Conservation (phyloP, 441 rosid genomes). For the Corymbia calophylla region DNA sequence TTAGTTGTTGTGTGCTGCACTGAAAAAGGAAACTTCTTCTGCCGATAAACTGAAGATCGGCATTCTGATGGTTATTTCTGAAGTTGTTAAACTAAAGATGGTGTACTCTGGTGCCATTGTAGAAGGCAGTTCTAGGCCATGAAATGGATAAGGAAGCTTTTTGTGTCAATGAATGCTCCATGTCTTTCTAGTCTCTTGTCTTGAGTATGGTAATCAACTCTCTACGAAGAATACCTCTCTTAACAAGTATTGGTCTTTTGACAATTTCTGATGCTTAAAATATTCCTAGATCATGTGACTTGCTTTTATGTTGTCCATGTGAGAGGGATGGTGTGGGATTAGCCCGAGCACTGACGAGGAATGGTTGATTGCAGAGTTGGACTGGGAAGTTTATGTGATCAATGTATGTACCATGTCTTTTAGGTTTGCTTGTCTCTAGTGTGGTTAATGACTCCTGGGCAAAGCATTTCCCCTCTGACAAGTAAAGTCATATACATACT, state of each 20-base stretch:
- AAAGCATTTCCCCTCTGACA: neutral
- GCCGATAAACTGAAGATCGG: neutral
- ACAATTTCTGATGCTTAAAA: neutral
- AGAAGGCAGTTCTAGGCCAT: neutral
- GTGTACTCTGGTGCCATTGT: neutral
- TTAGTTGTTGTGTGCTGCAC: neutral
- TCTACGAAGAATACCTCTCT: neutral
- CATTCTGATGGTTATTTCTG: neutral
- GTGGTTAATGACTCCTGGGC: neutral
- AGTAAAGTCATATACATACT: neutral
- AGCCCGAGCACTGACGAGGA: neutral
- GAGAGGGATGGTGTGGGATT: neutral
- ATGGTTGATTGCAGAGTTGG: neutral
- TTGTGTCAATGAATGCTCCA: neutral
- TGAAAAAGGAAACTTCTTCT: neutral
- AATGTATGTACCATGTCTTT: neutral
- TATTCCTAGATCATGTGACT: neutral
- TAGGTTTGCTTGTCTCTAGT: neutral
- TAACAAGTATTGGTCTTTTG: neutral
- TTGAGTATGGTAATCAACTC: neutral
- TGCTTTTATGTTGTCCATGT: neutral
- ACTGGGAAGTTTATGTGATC: neutral
- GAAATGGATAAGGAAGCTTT: neutral
- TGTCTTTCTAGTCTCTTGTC: neutral
- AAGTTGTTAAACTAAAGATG: neutral